phyloP scores from a whole-genome alignment of 371 early-diverging fungal species.

The Apophysomyces sp. region DNA sequence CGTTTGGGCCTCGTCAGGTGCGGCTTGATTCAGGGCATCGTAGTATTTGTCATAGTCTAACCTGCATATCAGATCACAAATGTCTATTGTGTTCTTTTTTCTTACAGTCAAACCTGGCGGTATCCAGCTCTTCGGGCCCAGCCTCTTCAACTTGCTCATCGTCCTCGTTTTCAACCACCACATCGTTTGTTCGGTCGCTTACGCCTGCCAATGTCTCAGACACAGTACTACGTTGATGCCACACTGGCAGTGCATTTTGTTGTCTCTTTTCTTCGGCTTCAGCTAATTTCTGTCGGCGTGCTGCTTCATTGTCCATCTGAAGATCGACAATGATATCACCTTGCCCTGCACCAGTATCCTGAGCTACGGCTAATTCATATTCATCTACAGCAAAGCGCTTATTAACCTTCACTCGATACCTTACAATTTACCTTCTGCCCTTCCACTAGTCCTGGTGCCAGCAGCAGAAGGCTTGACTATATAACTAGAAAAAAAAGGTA shows the following conservation, averaged over 20 bases:
- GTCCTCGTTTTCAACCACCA: conserved; percentile 16
- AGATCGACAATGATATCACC: conserved; percentile 81
- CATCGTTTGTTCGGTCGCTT: conserved; percentile 15
- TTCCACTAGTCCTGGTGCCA: conserved; percentile 20
- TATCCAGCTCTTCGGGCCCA: conserved; percentile 36
- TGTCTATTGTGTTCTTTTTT: not conserved
- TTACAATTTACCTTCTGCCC: conserved; percentile 17
- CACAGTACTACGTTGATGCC: conserved; percentile 77
- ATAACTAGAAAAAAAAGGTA: conserved; percentile 27
- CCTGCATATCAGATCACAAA: not conserved
- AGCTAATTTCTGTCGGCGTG: conserved; percentile 62
- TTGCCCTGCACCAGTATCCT: conserved; percentile 70
- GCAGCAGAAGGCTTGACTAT: conserved; percentile 36
- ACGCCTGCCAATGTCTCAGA: conserved; percentile 44
- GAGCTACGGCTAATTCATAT: conserved; percentile 67
- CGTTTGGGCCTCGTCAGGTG: conserved; percentile 5
- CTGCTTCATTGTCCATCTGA: conserved; percentile 74
- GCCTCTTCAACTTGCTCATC: conserved; percentile 46
- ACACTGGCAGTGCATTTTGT: conserved; percentile 81
- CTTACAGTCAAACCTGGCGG: conserved; percentile 54
- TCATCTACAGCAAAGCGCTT: conserved; percentile 16
- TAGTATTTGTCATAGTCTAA: conserved; percentile 48
- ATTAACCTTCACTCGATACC: not conserved
- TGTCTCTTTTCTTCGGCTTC: conserved; percentile 74
- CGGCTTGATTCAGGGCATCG: conserved; percentile 33